Evolutionary conservation across 768 basidiomycete genomes (phyloP).

Genomic region (Mycena floridula): DNA sequence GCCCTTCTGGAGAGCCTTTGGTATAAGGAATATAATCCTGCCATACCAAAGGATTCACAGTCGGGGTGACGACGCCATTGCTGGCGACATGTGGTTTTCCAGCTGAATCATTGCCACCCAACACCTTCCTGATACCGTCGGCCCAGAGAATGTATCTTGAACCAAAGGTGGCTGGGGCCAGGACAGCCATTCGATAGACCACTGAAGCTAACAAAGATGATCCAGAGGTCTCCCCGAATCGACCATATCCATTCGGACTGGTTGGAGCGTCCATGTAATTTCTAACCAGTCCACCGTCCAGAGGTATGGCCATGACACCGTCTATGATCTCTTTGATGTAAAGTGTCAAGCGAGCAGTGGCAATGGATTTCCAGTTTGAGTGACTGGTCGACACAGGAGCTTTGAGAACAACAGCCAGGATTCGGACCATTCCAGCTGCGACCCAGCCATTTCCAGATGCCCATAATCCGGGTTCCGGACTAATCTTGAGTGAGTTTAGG

Average conservation of each 20-base stretch:
- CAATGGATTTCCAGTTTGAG: slow-evolving; percentile 14
- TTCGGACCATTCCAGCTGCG: slow-evolving; percentile 14
- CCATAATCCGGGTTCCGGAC: slow-evolving; percentile 14
- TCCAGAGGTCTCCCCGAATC: slow-evolving; percentile 40
- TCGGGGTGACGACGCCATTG: slow-evolving; percentile 26
- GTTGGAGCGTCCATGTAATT: slow-evolving; percentile 34
- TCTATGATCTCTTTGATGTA: slow-evolving; percentile 43
- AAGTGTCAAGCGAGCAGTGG: slow-evolving; percentile 22
- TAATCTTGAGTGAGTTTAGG: too few species aligned
- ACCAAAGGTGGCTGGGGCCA: slow-evolving; percentile 13
- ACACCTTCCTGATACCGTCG: slow-evolving; percentile 20
- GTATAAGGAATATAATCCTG: slow-evolving; percentile 25
- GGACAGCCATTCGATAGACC: slow-evolving; percentile 28
- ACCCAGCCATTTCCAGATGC: slow-evolving; percentile 18
- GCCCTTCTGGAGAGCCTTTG: slow-evolving; percentile 33
- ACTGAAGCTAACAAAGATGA: slow-evolving; percentile 32
- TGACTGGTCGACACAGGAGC: slow-evolving; percentile 27
- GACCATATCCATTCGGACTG: too few species aligned
- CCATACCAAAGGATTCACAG: slow-evolving; percentile 36
- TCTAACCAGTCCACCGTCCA: slow-evolving; percentile 29
- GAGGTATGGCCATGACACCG: slow-evolving; percentile 26
- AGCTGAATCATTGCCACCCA: slow-evolving; percentile 10
- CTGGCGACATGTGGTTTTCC: slow-evolving; percentile 24
- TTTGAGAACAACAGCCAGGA: slow-evolving; percentile 36
- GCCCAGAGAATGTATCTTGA: slow-evolving; percentile 29